phyloP scores from a whole-genome alignment of 495 filamentous ascomycete species.

The Rostrohypoxylon terebratum region DNA sequence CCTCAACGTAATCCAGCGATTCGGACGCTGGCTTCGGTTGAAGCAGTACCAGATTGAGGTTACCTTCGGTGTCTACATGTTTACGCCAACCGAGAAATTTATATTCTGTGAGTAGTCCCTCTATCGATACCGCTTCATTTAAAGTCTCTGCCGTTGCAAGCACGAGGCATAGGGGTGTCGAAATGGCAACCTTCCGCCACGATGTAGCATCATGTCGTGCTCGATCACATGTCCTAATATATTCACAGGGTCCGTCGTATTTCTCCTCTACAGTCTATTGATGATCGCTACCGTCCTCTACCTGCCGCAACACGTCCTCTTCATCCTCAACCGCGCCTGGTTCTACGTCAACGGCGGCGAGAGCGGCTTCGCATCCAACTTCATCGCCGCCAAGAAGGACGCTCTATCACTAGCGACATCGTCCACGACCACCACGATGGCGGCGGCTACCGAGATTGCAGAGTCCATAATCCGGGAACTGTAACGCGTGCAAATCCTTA shows the following conservation, averaged over 20 bases:
- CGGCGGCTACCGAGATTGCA: conserved; percentile 49
- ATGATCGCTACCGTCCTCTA: conserved; percentile 88
- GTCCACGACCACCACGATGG: conserved; percentile 44
- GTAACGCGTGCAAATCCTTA: conserved; percentile 27
- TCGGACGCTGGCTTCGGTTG: conserved; percentile 61
- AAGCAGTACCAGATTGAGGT: conserved; percentile 67
- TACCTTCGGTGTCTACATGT: conserved; percentile 62
- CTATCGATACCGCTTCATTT: not conserved
- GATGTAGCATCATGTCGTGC: not conserved
- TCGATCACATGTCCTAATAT: conserved; percentile 7
- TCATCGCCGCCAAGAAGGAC: conserved; percentile 52
- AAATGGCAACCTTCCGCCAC: not conserved
- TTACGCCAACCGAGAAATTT: conserved; percentile 62
- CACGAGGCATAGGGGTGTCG: not conserved
- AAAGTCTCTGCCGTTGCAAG: not conserved
- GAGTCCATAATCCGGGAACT: conserved; percentile 54
- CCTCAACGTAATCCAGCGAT: conserved; percentile 53
- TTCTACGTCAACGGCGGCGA: conserved; percentile 94
- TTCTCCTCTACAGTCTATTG: conserved; percentile 86
- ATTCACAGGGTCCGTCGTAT: conserved; percentile 82
- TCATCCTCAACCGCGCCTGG: conserved; percentile 83
- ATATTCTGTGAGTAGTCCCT: conserved; percentile 56
- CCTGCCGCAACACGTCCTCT: conserved; percentile 86
- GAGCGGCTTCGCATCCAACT: conserved; percentile 48
- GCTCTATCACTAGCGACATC: conserved; percentile 47